These are phyloP conservation scores for Mycena citricolor DNA, from an alignment of 1,284 basidiomycete species.

Conservation along the genomic window DNA sequence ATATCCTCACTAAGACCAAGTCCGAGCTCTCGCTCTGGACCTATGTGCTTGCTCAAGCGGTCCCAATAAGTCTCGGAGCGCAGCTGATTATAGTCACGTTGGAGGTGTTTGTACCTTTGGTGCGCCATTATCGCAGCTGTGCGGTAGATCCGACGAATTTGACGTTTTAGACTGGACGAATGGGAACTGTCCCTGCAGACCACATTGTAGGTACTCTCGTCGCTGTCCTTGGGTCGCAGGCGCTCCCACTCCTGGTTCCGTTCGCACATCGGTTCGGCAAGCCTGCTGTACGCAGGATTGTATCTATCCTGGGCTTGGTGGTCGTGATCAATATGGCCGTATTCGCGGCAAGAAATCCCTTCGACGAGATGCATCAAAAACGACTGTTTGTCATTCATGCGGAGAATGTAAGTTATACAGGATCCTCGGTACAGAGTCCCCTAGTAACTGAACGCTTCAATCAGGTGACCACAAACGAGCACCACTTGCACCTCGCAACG, in stretches of 20 bases:
- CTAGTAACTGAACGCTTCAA: too few relatives aligned
- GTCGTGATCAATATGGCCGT: slow-evolving; percentile 58
- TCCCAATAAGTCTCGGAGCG: slow-evolving; percentile 68
- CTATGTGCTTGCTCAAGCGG: slow-evolving; percentile 64
- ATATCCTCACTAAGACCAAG: slow-evolving; percentile 33
- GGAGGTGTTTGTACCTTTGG: slow-evolving; percentile 92
- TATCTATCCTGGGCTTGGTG: slow-evolving; percentile 49
- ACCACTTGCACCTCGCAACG: slow-evolving; percentile 79
- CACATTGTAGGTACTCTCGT: slow-evolving; percentile 85
- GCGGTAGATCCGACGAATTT: not conserved
- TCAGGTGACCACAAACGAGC: slow-evolving; percentile 72
- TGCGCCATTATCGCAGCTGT: slow-evolving; percentile 40
- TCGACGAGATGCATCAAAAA: slow-evolving; percentile 87
- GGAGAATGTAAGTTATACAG: slow-evolving; percentile 74
- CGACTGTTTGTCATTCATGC: slow-evolving; percentile 83
- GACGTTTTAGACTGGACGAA: slow-evolving; percentile 65
- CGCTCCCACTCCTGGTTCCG: slow-evolving; percentile 65
- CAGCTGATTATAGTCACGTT: slow-evolving; percentile 72
- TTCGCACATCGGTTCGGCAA: slow-evolving; percentile 76
- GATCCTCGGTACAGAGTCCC: not conserved
- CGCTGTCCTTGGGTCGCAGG: slow-evolving; percentile 58
- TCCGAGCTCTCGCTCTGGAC: slow-evolving; percentile 53
- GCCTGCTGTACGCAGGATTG: slow-evolving; percentile 43
- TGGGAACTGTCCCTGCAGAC: slow-evolving; percentile 81
- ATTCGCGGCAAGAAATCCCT: slow-evolving; percentile 64